phyloP scores from a whole-genome alignment of 371 early-diverging fungal genomes.

The Mortierella sp. region DNA sequence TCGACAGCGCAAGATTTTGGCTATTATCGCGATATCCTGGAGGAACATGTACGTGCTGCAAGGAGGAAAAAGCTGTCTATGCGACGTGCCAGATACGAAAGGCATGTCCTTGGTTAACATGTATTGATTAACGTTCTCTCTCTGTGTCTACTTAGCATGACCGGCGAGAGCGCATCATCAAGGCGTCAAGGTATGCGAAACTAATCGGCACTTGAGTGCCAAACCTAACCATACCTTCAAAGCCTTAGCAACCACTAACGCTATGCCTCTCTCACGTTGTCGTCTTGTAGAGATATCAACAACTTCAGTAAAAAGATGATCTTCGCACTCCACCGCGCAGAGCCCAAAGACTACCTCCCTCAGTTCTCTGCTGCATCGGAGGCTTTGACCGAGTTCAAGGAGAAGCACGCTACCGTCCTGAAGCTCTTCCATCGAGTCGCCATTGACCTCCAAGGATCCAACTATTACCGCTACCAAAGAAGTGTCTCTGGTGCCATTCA shows the following conservation, averaged over 20 bases:
- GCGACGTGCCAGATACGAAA: too few relatives aligned
- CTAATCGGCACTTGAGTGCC: too few relatives aligned
- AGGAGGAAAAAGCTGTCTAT: background rate
- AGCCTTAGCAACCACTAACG: background rate
- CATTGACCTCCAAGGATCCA: slow-evolving; percentile 63
- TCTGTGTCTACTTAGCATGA: slow-evolving; percentile 58
- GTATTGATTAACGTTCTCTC: background rate
- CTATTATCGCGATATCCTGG: slow-evolving; percentile 46
- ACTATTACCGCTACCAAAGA: slow-evolving; percentile 66
- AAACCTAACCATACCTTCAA: too few relatives aligned
- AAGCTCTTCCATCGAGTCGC: slow-evolving; percentile 63
- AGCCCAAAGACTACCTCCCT: slow-evolving; percentile 42
- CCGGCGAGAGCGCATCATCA: slow-evolving; percentile 71
- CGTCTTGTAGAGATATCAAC: slow-evolving; percentile 70
- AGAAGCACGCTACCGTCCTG: slow-evolving; percentile 64
- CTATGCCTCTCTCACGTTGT: background rate
- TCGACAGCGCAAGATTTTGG: slow-evolving; percentile 39
- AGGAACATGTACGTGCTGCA: slow-evolving; percentile 40
- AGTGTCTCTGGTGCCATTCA: slow-evolving; percentile 67
- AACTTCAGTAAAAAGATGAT: slow-evolving; percentile 73
- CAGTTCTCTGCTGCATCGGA: slow-evolving; percentile 33
- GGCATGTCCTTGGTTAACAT: too few relatives aligned
- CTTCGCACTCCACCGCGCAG: slow-evolving; percentile 73
- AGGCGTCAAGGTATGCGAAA: slow-evolving; percentile 64
- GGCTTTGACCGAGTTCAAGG: slow-evolving; percentile 60